Evolutionary conservation across 169 alveolate species (phyloP).

Genomic region (Plasmodium vivax): DNA sequence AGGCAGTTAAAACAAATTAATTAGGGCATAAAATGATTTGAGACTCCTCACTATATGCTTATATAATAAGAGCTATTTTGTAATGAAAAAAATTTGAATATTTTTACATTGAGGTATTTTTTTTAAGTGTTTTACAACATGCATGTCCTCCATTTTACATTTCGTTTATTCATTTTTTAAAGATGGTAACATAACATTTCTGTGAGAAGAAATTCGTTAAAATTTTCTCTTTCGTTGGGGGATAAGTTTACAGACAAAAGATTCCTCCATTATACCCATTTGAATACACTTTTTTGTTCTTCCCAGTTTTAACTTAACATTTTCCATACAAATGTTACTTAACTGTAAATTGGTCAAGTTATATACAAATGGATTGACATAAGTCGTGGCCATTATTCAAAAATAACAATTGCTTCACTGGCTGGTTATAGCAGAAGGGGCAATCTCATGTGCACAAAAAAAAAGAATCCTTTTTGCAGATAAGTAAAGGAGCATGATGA

Average conservation of each 20-base stretch:
- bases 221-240: neutral
- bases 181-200: neutral
- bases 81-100: neutral
- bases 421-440: neutral
- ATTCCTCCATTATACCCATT: neutral
- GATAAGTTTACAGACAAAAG: neutral
- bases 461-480: neutral
- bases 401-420: neutral
- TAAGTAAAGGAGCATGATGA: neutral
- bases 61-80: neutral
- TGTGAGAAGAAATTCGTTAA: neutral
- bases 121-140: neutral
- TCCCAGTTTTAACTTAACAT: neutral
- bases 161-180: neutral
- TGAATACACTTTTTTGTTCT: neutral
- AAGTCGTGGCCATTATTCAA: neutral
- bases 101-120: neutral
- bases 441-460: neutral
- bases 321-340: neutral
- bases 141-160: neutral
- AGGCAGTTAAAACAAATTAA: neutral
- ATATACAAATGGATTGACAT: neutral
- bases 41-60: neutral
- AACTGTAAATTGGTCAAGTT: neutral
- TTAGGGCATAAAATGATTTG: neutral